phyloP scores from a whole-genome alignment of 306 rosid species.

The Prosopis cineraria region DNA sequence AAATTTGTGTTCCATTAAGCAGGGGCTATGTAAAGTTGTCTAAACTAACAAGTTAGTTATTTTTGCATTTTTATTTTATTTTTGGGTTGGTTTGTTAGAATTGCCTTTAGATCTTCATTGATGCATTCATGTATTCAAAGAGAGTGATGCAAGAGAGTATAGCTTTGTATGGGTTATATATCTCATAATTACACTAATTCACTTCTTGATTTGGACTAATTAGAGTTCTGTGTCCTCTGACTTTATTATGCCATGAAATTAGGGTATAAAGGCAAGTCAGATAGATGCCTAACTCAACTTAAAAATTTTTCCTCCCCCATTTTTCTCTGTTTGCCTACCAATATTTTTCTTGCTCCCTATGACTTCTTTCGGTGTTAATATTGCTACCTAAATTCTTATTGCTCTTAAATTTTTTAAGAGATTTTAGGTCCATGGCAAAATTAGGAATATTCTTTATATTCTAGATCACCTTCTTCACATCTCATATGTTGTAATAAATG shows the following conservation, averaged over 20 bases:
- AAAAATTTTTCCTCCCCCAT: too few relatives aligned
- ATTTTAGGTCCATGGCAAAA: not conserved
- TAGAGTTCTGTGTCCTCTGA: not conserved
- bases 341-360: too few relatives aligned
- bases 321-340: too few relatives aligned
- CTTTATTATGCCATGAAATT: not conserved
- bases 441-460: conserved; percentile 12
- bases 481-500: not conserved
- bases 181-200: not conserved
- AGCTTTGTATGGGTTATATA: not conserved
- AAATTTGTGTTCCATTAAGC: conserved; percentile 86
- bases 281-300: not conserved
- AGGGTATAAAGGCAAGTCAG: not conserved
- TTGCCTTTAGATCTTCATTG: not conserved
- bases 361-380: too few relatives aligned
- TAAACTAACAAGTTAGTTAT: conserved; percentile 13
- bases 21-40: conserved; percentile 55
- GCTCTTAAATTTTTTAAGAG: not conserved
- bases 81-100: not conserved
- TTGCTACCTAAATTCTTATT: not conserved
- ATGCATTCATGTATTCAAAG: not conserved
- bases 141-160: not conserved
- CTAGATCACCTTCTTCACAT: not conserved
- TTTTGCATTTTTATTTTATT: not conserved
- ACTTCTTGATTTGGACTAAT: not conserved